Conservation (phyloP, 2,329 filamentous ascomycete genomes). For the Xylaria sp. region DNA sequence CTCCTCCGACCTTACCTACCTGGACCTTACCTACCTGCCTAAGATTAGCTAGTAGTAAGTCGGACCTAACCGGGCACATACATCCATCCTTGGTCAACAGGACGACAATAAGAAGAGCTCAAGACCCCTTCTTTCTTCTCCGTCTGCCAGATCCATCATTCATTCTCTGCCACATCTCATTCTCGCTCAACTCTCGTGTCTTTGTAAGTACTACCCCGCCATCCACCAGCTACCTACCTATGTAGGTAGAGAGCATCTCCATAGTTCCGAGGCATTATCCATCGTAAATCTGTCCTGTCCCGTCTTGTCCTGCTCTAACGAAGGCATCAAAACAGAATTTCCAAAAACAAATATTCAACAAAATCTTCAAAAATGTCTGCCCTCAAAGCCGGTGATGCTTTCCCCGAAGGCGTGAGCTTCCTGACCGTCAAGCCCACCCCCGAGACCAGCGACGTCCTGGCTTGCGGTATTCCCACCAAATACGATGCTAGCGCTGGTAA, state of each 20-base stretch:
- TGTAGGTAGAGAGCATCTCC: too few relatives aligned
- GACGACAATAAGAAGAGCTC: background rate
- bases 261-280: too few relatives aligned
- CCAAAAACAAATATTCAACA: conserved; percentile 28
- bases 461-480: conserved; percentile 77
- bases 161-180: background rate
- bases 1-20: too few relatives aligned
- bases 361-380: conserved; percentile 66
- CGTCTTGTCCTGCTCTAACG: background rate
- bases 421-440: conserved; percentile 79
- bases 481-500: conserved; percentile 79
- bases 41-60: background rate
- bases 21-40: background rate
- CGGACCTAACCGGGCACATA: too few relatives aligned
- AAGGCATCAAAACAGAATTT: background rate
- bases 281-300: too few relatives aligned
- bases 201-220: background rate
- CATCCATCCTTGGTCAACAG: too few relatives aligned
- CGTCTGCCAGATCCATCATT: background rate
- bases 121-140: background rate
- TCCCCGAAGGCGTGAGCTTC: conserved; percentile 83
- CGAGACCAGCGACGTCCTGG: conserved; percentile 70
- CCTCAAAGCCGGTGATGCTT: conserved; percentile 80
- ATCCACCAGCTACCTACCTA: background rate
- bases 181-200: background rate